phyloP scores from a whole-genome alignment of 2,329 filamentous ascomycete genomes.

The Exophiala sp. region DNA sequence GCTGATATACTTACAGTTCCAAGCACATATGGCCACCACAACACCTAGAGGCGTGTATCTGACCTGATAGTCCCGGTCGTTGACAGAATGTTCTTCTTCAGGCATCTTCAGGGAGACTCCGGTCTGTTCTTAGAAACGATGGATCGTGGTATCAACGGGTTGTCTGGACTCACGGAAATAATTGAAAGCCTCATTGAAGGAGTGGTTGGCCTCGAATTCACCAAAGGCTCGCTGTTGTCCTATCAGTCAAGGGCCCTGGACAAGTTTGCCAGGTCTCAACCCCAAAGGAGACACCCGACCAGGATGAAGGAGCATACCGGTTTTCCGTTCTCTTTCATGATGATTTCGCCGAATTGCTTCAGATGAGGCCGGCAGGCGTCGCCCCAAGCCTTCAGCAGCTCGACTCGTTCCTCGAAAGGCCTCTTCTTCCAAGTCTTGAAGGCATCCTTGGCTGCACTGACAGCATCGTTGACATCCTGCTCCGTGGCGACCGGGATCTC shows the following conservation, averaged over 20 bases:
- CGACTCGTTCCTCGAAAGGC: slow-evolving; percentile 36
- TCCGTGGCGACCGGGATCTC: slow-evolving; percentile 47
- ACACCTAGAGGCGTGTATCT: slow-evolving; percentile 38
- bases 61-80: slow-evolving; percentile 13
- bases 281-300: slow-evolving; percentile 33
- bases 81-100: too few relatives aligned
- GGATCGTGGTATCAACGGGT: too few relatives aligned
- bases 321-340: slow-evolving; percentile 49
- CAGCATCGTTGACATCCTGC: slow-evolving; percentile 48
- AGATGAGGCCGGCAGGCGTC: slow-evolving; percentile 38
- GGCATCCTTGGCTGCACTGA: slow-evolving; percentile 45
- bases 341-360: slow-evolving; percentile 42
- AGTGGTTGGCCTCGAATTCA: too few relatives aligned
- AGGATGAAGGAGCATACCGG: slow-evolving; percentile 36
- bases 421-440: slow-evolving; percentile 46
- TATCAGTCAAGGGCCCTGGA: not conserved
- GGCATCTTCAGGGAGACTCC: too few relatives aligned
- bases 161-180: too few relatives aligned
- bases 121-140: too few relatives aligned
- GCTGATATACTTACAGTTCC: slow-evolving; percentile 44
- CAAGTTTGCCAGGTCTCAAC: too few relatives aligned
- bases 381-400: slow-evolving; percentile 37
- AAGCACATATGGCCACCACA: slow-evolving; percentile 52
- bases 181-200: too few relatives aligned
- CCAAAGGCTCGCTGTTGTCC: not conserved